Evolutionary conservation across 1,284 basidiomycete species (phyloP).

Genomic region (Tilletiaria anomala): DNA sequence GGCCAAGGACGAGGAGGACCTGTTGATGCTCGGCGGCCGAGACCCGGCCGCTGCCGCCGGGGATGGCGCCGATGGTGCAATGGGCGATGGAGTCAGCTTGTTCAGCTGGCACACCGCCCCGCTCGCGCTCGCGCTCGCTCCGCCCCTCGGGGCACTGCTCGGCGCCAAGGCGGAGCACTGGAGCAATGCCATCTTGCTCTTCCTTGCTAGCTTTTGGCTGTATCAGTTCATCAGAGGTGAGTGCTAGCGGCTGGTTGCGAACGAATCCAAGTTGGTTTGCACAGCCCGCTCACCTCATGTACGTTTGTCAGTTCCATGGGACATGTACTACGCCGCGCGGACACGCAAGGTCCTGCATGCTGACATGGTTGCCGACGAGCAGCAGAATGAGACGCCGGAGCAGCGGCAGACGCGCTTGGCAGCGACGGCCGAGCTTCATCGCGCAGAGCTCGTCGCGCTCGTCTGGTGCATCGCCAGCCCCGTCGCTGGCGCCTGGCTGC

Average conservation of each 20-base stretch:
- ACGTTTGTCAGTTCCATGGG: slow-evolving; percentile 38
- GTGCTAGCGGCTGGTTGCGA: not conserved
- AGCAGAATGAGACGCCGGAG: slow-evolving; percentile 4
- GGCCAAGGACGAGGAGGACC: no score
- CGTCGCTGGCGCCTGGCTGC: slow-evolving; percentile 32
- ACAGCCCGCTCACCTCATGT: not conserved
- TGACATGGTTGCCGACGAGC: slow-evolving; percentile 6
- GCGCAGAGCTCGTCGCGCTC: slow-evolving; percentile 35
- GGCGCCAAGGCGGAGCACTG: slow-evolving; percentile 40
- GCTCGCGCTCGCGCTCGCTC: slow-evolving; percentile 22
- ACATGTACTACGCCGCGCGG: slow-evolving; percentile 29
- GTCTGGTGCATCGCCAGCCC: slow-evolving; percentile 32
- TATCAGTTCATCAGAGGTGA: slow-evolving; percentile 24
- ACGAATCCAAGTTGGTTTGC: not conserved
- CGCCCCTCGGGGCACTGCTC: slow-evolving; percentile 21
- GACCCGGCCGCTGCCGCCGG: no score
- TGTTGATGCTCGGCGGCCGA: no score
- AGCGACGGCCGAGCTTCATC: slow-evolving; percentile 28
- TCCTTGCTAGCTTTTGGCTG: slow-evolving; percentile 39
- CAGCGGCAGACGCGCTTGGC: slow-evolving; percentile 8
- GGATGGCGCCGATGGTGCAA: no score
- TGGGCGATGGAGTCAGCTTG: not conserved
- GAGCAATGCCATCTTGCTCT: slow-evolving; percentile 40
- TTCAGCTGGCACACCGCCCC: slow-evolving; percentile 24
- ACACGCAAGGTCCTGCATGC: slow-evolving; percentile 22